Conservation (phyloP, 495 filamentous ascomycete species). For the Penicillium cosmopolitanum region DNA sequence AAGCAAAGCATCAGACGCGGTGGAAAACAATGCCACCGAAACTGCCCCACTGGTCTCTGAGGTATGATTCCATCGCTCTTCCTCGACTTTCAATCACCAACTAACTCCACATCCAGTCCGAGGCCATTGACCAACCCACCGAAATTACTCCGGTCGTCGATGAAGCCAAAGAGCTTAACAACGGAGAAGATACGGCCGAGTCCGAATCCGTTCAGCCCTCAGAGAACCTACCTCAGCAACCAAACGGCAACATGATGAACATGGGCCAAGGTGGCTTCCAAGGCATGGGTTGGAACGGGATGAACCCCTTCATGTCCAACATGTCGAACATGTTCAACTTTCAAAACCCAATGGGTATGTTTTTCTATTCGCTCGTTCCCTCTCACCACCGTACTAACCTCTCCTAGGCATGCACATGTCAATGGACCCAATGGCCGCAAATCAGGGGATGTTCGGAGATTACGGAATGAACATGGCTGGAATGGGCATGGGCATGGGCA, state of each 20-base stretch:
- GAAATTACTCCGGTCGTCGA: background rate
- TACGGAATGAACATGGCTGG: slow-evolving; percentile 92
- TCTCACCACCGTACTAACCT: slow-evolving; percentile 16
- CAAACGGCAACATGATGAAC: slow-evolving; percentile 26
- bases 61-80: slow-evolving; percentile 12
- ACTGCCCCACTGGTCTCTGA: background rate
- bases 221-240: slow-evolving; percentile 25
- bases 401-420: slow-evolving; percentile 72
- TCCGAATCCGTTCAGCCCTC: background rate
- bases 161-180: background rate
- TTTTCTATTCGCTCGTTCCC: background rate
- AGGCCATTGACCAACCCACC: slow-evolving; percentile 16
- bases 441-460: slow-evolving; percentile 85
- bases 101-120: slow-evolving; percentile 6
- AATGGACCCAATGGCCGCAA: slow-evolving; percentile 88
- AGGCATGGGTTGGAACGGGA: slow-evolving; percentile 71
- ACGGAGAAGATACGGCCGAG: background rate
- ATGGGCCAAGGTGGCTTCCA: slow-evolving; percentile 54
- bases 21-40: background rate
- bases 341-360: slow-evolving; percentile 77
- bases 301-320: slow-evolving; percentile 72
- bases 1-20: slow-evolving; percentile 4
- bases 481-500: slow-evolving; percentile 92
- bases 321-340: slow-evolving; percentile 66
- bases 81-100: background rate